Base-by-base conservation (phyloP, 192 early-diverging fungal genomes). In the Coemansia nantahalensis region DNA sequence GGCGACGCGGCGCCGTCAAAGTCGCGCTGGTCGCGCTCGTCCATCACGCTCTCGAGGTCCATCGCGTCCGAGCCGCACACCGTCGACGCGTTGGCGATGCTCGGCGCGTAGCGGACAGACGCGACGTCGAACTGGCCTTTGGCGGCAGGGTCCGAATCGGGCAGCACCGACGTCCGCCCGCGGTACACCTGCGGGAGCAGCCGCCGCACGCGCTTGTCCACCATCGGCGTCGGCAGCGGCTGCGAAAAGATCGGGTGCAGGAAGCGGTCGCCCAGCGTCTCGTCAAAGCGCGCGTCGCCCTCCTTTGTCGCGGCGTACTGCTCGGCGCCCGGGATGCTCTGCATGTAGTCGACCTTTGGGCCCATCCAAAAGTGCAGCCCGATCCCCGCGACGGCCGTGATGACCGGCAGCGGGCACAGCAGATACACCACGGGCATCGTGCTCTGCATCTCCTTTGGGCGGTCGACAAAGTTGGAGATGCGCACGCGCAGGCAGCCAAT, bases 211-310 rank as follows among this genome's bases (percentile, higher is more conserved):
- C 65, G 77, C 44, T 83, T 80, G 47, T 84, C 83, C 23, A 90
- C 83, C 69, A 88, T 77, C 14, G 86, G 85, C 19, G 86, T 79
- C 12, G 82, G 70, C 40, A 86, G 62, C 31, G 81, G 71, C 39
- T 84, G 60, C 36, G 63, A 77, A 36, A 86, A 79, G 2, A 78
- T 82, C 4, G 86, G 88, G 46, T 87, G 83, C 52, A 84, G 77
- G 70, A 86, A 90, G 21, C 79, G 79, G 54, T 75, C 70, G 24
- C 72, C 69, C 50, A 86, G 46, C 5, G 73, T 62, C 43, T 65
- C 73, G 16, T 64, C 56, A 30, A 45, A 23, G 21, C 14, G 21
- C 3, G 45, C 41, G n/a, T 42, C 43, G 26, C 30, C 37, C 23
- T 59, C 60, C 48, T 80, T 67, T 41, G 35, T 40, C 33, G 53